Conservation (phyloP, 1,284 basidiomycete species). For the Rhodotorula glutinis region DNA sequence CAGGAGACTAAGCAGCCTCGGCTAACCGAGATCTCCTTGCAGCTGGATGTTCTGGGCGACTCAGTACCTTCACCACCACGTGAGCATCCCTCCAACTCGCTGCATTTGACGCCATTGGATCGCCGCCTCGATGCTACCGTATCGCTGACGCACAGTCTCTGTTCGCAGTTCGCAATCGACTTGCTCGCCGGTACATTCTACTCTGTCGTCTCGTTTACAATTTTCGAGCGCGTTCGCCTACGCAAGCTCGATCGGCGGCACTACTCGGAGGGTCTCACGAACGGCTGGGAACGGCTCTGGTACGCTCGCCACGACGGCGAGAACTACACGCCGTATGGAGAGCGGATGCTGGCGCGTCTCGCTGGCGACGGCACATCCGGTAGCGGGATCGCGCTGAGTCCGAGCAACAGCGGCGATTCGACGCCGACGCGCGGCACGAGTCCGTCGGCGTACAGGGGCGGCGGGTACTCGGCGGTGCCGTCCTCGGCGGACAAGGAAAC, state of each 20-base stretch:
- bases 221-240: conserved; percentile 32
- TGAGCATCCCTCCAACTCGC: background rate
- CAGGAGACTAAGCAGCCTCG: background rate
- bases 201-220: conserved; percentile 34
- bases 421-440: background rate
- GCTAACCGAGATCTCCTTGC: background rate
- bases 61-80: conserved; percentile 41
- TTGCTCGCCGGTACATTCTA: conserved; percentile 37
- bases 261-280: conserved; percentile 34
- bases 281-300: conserved; percentile 38
- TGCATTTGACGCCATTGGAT: no score
- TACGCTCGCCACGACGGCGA: conserved; percentile 20
- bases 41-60: conserved; percentile 40
- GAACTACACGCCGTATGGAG: conserved; percentile 23
- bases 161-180: conserved; percentile 37
- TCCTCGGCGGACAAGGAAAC: background rate
- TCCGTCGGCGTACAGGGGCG: background rate
- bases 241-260: conserved; percentile 33
- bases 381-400: background rate
- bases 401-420: conserved; percentile 4
- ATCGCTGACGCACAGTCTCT: background rate
- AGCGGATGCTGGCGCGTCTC: conserved; percentile 1
- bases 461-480: conserved; percentile 11
- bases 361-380: background rate
- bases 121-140: no score